These are phyloP conservation scores for Curvularia verruculosa DNA, from an alignment of 2,329 filamentous ascomycete species.

Conservation along the genomic window DNA sequence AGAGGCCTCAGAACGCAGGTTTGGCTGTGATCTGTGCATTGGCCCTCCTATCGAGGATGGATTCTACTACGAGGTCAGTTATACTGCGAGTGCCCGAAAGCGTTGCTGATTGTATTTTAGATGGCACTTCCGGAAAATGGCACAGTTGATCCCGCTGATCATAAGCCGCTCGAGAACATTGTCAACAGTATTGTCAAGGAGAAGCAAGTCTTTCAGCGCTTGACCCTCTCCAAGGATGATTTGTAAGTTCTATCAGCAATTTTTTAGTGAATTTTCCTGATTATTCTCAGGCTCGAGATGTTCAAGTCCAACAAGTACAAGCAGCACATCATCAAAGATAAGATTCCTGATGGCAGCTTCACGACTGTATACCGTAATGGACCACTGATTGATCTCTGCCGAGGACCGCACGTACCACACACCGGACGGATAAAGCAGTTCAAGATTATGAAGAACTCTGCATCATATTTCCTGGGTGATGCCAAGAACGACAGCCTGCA, in stretches of 20 bases:
- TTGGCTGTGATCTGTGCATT: conserved; percentile 90
- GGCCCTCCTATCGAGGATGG: conserved; percentile 90
- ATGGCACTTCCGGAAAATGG: conserved; percentile 81
- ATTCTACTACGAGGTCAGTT: conserved; percentile 81
- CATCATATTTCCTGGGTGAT: conserved; percentile 93
- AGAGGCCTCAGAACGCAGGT: conserved; percentile 88
- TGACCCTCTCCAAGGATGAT: conserved; percentile 88
- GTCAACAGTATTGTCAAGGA: conserved; percentile 89
- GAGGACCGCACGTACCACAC: conserved; percentile 91
- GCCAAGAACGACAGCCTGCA: conserved; percentile 93
- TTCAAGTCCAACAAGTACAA: conserved; percentile 99
- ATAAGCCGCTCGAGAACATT: conserved; percentile 81
- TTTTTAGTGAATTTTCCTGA: neutral
- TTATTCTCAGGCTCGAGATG: conserved; percentile 70
- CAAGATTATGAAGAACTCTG: conserved; percentile 85
- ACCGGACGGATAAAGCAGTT: conserved; percentile 95
- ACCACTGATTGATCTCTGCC: conserved; percentile 91
- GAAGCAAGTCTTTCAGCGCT: conserved; percentile 91
- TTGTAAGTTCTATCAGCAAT: conserved; percentile 51
- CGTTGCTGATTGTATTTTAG: conserved; percentile 27
- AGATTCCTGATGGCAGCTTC: conserved; percentile 84
- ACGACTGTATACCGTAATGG: conserved; percentile 96
- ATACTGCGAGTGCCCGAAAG: neutral
- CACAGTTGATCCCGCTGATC: conserved; percentile 75
- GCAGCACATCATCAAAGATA: conserved; percentile 94